Conservation (phyloP, 495 filamentous ascomycete species). For the Penicillium cinerascens region DNA sequence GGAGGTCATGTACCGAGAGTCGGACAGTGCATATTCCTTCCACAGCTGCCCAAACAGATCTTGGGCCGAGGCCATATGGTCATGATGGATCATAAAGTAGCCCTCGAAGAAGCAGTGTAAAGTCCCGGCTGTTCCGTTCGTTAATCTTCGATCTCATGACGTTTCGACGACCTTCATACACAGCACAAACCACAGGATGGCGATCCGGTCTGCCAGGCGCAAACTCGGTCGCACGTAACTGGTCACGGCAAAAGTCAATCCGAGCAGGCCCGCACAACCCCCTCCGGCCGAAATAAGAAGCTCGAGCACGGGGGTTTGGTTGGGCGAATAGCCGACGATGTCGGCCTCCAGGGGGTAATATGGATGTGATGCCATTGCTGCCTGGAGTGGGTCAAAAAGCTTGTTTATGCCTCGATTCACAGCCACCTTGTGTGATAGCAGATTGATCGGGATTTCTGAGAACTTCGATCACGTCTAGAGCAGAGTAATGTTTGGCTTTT, state of each 20-base stretch:
- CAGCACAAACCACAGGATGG: slow-evolving; percentile 65
- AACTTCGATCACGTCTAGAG: background rate
- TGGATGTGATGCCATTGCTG: slow-evolving; percentile 47
- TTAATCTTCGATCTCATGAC: background rate
- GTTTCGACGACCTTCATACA: slow-evolving; percentile 37
- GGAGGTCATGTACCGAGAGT: slow-evolving; percentile 76
- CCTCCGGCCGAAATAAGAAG: slow-evolving; percentile 53
- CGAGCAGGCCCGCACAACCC: slow-evolving; percentile 49
- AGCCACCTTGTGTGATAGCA: background rate
- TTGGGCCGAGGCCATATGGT: slow-evolving; percentile 53
- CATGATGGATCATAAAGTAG: slow-evolving; percentile 71
- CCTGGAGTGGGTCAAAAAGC: background rate
- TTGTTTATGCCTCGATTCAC: background rate
- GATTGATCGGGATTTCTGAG: background rate
- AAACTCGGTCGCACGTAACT: slow-evolving; percentile 46
- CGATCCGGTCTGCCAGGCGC: slow-evolving; percentile 46
- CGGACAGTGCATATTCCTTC: slow-evolving; percentile 84
- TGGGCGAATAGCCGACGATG: slow-evolving; percentile 60
- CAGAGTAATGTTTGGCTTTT: background rate
- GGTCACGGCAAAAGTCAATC: slow-evolving; percentile 45
- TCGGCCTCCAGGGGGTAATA: slow-evolving; percentile 65
- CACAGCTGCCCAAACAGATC: slow-evolving; percentile 75
- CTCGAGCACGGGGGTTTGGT: slow-evolving; percentile 50
- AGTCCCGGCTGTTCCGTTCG: slow-evolving; percentile 48
- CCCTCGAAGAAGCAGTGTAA: slow-evolving; percentile 83